These are phyloP conservation scores for Mycosphaerella arachidis DNA, from an alignment of 2,329 filamentous ascomycete genomes.

Conservation along the genomic window DNA sequence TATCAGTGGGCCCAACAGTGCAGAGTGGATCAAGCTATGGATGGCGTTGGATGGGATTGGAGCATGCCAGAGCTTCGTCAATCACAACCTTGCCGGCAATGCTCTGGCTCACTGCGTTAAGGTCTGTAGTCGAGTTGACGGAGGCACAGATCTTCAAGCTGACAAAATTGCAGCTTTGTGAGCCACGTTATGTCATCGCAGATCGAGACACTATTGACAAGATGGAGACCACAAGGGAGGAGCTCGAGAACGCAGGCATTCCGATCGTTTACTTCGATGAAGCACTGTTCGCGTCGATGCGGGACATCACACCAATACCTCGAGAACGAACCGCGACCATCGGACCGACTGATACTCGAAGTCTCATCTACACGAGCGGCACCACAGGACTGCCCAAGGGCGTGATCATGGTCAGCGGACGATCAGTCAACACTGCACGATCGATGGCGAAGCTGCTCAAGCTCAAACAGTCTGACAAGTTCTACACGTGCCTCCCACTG, in stretches of 20 bases:
- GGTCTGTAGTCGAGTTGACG: conserved; percentile 22
- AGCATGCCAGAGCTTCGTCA: conserved; percentile 30
- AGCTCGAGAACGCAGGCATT: conserved; percentile 17
- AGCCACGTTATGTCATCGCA: conserved; percentile 23
- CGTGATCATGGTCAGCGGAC: conserved; percentile 25
- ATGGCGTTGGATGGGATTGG: conserved; percentile 58
- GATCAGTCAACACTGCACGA: conserved; percentile 45
- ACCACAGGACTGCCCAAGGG: conserved; percentile 52
- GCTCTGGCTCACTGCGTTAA: conserved; percentile 34
- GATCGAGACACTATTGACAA: conserved; percentile 23
- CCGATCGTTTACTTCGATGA: conserved; percentile 27
- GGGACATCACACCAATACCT: conserved; percentile 25
- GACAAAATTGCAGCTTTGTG: conserved; percentile 20
- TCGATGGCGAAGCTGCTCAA: conserved; percentile 57
- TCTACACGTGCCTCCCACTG: conserved; percentile 65
- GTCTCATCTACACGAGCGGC: conserved; percentile 77
- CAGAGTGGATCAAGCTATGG: conserved; percentile 33
- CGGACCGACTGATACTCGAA: conserved; percentile 51
- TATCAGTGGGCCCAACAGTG: conserved; percentile 32
- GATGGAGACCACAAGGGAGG: conserved; percentile 24
- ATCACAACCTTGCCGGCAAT: conserved; percentile 33
- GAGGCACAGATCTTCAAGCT: not conserved
- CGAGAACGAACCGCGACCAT: conserved; percentile 12
- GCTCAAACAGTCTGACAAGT: conserved; percentile 55
- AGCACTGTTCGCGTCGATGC: conserved; percentile 13